Evolutionary conservation across 257 asterid species (phyloP), one percentile per base, ranked within the genome.

Genomic region (Scutellaria baicalensis): DNA sequence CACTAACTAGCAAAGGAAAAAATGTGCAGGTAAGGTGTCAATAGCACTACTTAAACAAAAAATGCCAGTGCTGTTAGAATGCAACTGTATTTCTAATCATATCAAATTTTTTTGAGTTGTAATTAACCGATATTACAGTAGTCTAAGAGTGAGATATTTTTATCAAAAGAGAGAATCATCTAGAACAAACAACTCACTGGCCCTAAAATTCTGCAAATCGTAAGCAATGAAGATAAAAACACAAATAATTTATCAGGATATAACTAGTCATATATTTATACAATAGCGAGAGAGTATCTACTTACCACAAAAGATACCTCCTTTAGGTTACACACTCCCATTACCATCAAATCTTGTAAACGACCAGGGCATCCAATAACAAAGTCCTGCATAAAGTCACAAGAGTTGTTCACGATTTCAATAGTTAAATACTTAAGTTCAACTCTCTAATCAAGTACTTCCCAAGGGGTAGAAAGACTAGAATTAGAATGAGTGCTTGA

Each of bases 361-460:
- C 99, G 99, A 9, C 99, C 99, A 44, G 99, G 99, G 21, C 97
- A 91, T 69, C 97, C 99, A 76, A 94, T 91, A 59, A 94, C 98
- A 80, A 94, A 84, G 69, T 94, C 97, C 99, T 94, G 87, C 40
- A 38, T 62, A 72, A 38, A 54, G 43, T 35, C 66, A 58, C 20
- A n/a, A n/a, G n/a, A n/a, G n/a, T n/a, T n/a, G n/a, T n/a, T n/a
- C n/a, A n/a, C n/a, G n/a, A n/a, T n/a, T n/a, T n/a, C n/a, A n/a
- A n/a, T n/a, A n/a, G n/a, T n/a, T n/a, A n/a, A n/a, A n/a, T n/a
- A n/a, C n/a, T n/a, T n/a, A n/a, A n/a, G n/a, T n/a, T n/a, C n/a
- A n/a, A n/a, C n/a, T n/a, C n/a, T n/a, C n/a, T n/a, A n/a, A n/a
- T n/a, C n/a, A n/a, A n/a, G n/a, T n/a, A n/a, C n/a, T n/a, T n/a